These are phyloP conservation scores for Pseudocercospora pini-densiflorae DNA, from an alignment of 2,329 filamentous ascomycete species.

Conservation along the genomic window DNA sequence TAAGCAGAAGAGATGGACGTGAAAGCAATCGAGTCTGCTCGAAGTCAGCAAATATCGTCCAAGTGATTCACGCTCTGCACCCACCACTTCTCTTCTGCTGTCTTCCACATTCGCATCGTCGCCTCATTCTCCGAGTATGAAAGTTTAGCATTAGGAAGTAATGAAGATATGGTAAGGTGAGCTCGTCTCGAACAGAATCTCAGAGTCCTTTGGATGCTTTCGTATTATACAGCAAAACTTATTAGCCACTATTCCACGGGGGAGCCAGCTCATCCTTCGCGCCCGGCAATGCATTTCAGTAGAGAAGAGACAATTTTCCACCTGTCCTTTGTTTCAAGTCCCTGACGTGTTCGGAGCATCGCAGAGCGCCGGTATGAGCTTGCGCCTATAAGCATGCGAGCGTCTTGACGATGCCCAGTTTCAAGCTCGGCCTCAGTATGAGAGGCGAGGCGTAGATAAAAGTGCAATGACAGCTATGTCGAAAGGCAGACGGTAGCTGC, in stretches of 20 bases:
- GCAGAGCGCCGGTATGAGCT: not conserved
- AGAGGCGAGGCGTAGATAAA: not conserved
- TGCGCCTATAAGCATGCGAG: not conserved
- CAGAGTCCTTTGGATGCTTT: not conserved
- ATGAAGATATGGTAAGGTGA: too few species aligned
- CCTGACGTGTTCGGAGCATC: not conserved
- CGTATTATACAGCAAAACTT: constrained; percentile 1
- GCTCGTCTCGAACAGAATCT: not conserved
- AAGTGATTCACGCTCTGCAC: not conserved
- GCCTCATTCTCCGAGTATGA: not conserved
- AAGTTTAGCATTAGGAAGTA: too few species aligned
- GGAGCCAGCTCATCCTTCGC: not conserved
- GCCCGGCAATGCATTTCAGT: not conserved
- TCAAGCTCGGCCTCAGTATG: not conserved
- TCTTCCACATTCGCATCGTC: not conserved
- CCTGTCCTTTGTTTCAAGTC: not conserved
- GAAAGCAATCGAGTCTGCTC: not conserved
- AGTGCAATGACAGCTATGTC: not conserved
- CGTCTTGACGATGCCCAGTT: not conserved
- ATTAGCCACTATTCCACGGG: not conserved
- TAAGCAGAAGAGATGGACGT: not conserved
- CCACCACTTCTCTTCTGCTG: not conserved
- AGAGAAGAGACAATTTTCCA: not conserved
- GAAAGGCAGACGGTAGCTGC: not conserved
- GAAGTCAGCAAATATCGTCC: not conserved